Evolutionary conservation across 306 rosid species (phyloP).

Genomic region (Erythrophleum fordii): DNA sequence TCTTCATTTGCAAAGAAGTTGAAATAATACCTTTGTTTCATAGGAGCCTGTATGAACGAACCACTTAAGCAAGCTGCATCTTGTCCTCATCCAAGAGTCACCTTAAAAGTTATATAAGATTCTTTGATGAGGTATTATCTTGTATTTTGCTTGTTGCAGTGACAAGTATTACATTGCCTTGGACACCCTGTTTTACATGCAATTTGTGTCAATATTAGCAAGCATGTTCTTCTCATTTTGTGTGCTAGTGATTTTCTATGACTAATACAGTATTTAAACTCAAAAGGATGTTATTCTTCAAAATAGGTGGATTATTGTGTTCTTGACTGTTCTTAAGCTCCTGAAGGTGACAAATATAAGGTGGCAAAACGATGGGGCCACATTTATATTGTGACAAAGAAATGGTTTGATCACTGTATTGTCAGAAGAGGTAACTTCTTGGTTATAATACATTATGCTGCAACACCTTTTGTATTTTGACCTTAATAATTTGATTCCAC

Average conservation of each 20-base stretch:
- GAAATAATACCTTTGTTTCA: not conserved
- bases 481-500: slow-evolving; percentile 29
- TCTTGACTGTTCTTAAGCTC: slow-evolving; percentile 84
- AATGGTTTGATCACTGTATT: slow-evolving; percentile 92
- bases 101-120: not conserved
- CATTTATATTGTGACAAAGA: slow-evolving; percentile 72
- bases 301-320: slow-evolving; percentile 44
- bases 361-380: slow-evolving; percentile 89
- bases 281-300: slow-evolving; percentile 24
- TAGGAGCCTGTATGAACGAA: not conserved
- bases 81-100: not conserved
- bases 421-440: slow-evolving; percentile 68
- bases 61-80: slow-evolving; percentile 10
- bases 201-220: slow-evolving; percentile 8
- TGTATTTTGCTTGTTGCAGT: too few species aligned
- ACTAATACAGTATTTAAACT: slow-evolving; percentile 18
- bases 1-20: slow-evolving; percentile 25
- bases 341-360: slow-evolving; percentile 95
- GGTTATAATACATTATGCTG: slow-evolving; percentile 31
- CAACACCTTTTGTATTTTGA: slow-evolving; percentile 29
- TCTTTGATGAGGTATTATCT: not conserved
- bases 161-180: slow-evolving; percentile 30
- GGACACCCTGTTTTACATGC: not conserved
- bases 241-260: slow-evolving; percentile 4
- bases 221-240: slow-evolving; percentile 20